A percentile compares a stretch with the other conserved stretches of the same genome.
Conservation (phyloP, 1,139 yeast genomes). For the Starmera stellimalicola region DNA sequence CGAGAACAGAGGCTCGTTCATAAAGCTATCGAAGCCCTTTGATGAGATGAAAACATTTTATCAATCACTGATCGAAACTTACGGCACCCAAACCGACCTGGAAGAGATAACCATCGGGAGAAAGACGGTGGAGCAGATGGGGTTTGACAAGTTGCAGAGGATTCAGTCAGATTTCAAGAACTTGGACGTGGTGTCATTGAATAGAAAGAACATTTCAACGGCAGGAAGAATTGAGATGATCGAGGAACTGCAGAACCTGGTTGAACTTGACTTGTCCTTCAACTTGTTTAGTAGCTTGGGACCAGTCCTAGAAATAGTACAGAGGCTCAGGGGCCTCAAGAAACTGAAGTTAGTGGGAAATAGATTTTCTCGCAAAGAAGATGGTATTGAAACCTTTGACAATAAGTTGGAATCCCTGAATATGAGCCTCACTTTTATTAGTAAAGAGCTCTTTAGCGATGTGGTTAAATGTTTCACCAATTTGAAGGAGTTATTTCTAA, state of each 20-base stretch:
- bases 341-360: constrained; percentile 56
- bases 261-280: constrained; percentile 48
- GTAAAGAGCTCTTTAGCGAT: constrained; percentile 17
- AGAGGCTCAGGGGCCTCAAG: constrained; percentile 28
- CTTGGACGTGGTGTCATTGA: constrained; percentile 42
- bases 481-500: constrained; percentile 33
- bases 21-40: constrained; percentile 36
- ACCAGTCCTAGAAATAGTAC: constrained; percentile 30
- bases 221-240: constrained; percentile 5
- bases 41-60: constrained; percentile 27
- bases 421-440: constrained; percentile 21
- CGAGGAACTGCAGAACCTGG: constrained; percentile 17
- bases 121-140: constrained; percentile 52
- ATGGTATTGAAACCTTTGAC: background rate
- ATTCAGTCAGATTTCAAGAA: constrained; percentile 37
- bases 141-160: constrained; percentile 47
- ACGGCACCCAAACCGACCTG: constrained; percentile 26
- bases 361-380: constrained; percentile 26
- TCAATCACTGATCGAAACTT: constrained; percentile 41
- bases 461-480: constrained; percentile 34
- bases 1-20: constrained; percentile 51
- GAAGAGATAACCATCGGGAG: constrained; percentile 31
- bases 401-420: constrained; percentile 20
- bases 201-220: constrained; percentile 26
- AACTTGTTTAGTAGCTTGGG: constrained; percentile 42